A percentile compares a stretch with the other conserved stretches of the same genome.
Evolutionary conservation across 2,329 filamentous ascomycete species (phyloP).

Genomic region (Trichoderma sp.): DNA sequence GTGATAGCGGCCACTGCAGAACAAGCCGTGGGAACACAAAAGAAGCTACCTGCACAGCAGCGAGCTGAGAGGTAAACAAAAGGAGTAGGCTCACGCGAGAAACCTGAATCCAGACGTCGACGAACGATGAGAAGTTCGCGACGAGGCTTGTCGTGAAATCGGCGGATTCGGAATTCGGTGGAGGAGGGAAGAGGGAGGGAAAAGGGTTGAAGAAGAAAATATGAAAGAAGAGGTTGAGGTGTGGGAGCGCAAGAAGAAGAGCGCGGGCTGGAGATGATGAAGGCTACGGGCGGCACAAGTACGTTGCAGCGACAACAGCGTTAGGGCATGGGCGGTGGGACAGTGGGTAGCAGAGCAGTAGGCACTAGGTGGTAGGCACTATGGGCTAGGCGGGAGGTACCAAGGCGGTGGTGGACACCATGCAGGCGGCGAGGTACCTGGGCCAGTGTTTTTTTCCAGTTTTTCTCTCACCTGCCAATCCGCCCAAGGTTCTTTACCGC

Average conservation of each 20-base stretch:
- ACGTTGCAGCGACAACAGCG: conserved; percentile 16
- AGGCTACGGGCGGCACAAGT: conserved; percentile 20
- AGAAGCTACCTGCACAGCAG: conserved; percentile 29
- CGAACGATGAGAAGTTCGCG: conserved; percentile 31
- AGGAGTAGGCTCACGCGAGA: conserved; percentile 32
- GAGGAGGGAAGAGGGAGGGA: conserved; percentile 22
- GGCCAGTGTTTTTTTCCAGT: conserved; percentile 8
- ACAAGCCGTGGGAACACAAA: conserved; percentile 20
- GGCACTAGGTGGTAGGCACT: not conserved
- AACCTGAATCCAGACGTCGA: conserved; percentile 28
- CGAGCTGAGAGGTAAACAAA: conserved; percentile 30
- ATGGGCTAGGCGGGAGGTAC: not conserved
- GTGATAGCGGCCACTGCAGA: conserved; percentile 17
- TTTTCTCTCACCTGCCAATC: conserved; percentile 12
- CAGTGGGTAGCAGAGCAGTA: conserved; percentile 4
- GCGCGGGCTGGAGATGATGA: conserved; percentile 8
- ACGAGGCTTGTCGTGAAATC: conserved; percentile 35
- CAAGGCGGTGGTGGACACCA: conserved; percentile 1
- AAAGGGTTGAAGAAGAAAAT: conserved; percentile 21
- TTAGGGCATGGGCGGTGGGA: conserved; percentile 16
- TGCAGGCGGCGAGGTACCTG: conserved; percentile 18
- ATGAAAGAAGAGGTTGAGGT: conserved; percentile 18
- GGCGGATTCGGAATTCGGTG: conserved; percentile 39
- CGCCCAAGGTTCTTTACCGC: conserved; percentile 11
- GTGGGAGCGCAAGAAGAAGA: conserved; percentile 17